Base-by-base conservation (phyloP, 768 basidiomycete species). In the Xanthoconium purpureum region DNA sequence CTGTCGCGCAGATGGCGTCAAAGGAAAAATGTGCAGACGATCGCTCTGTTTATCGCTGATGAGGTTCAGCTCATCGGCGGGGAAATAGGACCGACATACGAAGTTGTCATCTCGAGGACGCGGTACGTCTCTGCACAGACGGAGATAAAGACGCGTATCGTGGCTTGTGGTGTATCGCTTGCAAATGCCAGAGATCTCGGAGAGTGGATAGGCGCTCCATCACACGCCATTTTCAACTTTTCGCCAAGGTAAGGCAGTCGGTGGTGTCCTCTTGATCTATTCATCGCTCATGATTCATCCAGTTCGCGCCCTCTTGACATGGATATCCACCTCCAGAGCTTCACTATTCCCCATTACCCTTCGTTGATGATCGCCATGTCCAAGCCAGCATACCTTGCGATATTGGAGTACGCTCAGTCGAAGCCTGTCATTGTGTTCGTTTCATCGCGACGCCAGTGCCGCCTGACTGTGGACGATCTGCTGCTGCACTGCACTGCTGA, bases 311-410 rank as follows among this genome's bases (percentile, higher is more conserved):
- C 96, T 3, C 75, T 98, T 12, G 94, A 97, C 61, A 90, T 99
- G 86, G 94, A 98, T 56, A 94, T 99, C 47, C 95, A 98, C 67
- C 76, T 99, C 9, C 97, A 99, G 66, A 94, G 91, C 40, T 99
- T 97, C 78, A 84, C 83, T 29, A 91, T 94, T 45, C 92, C 94
- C n/a, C 97, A 98, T 67, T 97, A 96, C 84, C 94, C 97, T 0
- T 97, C 94, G 0, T 78, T 99, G 40, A 98, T 99, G 96, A 93
- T 98, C 57, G 83, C 94, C 44, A 98, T 99, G 97, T 94, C 95
- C 10, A 98, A 98, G 69, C 97, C 97, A 0, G 91, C 96, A 0
- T 98, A 98, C 70, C 83, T 98, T 8, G 87, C 95, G 32, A 89
- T 98, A 57, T 76, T 86, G 43, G 96, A 99, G 67, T 87, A 94